Evolutionary conservation across 208 protist genomes (phyloP).

Genomic region (Leishmania gerbilli): DNA sequence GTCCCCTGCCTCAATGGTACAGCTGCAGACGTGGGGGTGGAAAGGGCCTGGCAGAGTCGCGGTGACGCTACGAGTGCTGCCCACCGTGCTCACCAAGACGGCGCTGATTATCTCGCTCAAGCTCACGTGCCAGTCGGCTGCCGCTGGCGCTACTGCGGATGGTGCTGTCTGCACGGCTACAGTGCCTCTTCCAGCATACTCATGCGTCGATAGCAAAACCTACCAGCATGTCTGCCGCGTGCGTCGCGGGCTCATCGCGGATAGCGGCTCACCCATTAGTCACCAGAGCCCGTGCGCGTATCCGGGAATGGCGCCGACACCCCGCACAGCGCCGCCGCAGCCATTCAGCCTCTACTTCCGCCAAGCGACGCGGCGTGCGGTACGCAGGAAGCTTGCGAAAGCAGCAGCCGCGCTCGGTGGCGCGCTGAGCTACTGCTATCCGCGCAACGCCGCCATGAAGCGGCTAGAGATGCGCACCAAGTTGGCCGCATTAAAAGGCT

Average conservation of each 20-base stretch:
- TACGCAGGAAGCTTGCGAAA: conserved; percentile 16
- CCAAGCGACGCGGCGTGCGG: conserved; percentile 15
- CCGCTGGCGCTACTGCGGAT: not conserved
- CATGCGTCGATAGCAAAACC: conserved; percentile 23
- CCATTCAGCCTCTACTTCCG: conserved; percentile 29
- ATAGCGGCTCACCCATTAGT: conserved; percentile 15
- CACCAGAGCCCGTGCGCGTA: not conserved
- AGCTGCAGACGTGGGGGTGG: conserved; percentile 18
- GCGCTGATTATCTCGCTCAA: conserved; percentile 18
- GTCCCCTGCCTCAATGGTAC: conserved; percentile 17
- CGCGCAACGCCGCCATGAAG: conserved; percentile 7
- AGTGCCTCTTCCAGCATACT: conserved; percentile 18
- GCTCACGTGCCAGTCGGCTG: conserved; percentile 6
- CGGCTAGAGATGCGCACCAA: not conserved
- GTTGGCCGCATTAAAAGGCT: not conserved
- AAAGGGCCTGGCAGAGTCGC: conserved; percentile 10
- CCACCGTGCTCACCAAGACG: conserved; percentile 14
- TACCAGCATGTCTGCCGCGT: conserved; percentile 27
- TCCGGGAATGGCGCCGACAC: not conserved
- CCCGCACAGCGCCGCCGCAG: conserved; percentile 3
- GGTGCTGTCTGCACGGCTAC: not conserved
- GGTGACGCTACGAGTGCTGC: conserved; percentile 31
- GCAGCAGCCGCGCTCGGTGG: conserved; percentile 22
- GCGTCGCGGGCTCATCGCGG: conserved; percentile 19
- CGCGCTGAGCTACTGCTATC: conserved; percentile 22